phyloP scores from a whole-genome alignment of 2,329 filamentous ascomycete species.

The Aspergillus sp. region DNA sequence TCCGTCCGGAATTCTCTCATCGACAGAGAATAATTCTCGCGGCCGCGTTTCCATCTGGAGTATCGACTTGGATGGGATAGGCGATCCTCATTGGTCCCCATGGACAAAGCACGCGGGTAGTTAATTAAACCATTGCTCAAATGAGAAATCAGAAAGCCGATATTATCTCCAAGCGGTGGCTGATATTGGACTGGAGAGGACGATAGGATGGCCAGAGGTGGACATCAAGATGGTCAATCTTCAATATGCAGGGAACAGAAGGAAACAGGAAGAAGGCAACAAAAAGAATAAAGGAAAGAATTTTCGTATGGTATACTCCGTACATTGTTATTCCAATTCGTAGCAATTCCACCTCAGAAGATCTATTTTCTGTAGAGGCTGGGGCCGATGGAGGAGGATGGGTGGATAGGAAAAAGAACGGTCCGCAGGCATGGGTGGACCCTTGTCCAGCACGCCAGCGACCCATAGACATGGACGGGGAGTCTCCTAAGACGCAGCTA shows the following conservation, averaged over 20 bases:
- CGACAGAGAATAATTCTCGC: background rate
- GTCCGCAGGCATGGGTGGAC: conserved; percentile 18
- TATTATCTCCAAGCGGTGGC: conserved; percentile 6
- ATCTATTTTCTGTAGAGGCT: too few species aligned
- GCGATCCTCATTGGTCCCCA: conserved; percentile 8
- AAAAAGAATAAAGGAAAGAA: too few species aligned
- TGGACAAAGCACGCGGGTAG: conserved; percentile 12
- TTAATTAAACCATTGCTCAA: conserved; percentile 6
- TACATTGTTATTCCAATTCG: too few species aligned
- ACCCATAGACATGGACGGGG: conserved; percentile 38
- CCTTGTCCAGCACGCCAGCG: conserved; percentile 25
- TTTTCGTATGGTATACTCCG: too few species aligned
- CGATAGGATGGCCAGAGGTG: background rate
- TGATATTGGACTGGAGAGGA: conserved; percentile 1
- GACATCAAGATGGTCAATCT: background rate
- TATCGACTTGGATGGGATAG: conserved; percentile 3
- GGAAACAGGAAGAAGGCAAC: background rate
- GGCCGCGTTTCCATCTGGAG: background rate
- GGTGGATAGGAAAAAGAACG: conserved; percentile 15
- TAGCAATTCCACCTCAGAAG: too few species aligned
- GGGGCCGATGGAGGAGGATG: conserved; percentile 2
- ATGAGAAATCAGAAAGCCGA: conserved; percentile 2
- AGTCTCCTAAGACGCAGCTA: conserved; percentile 25
- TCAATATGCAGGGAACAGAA: background rate
- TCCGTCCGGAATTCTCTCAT: background rate